phyloP scores from a whole-genome alignment of 257 asterid genomes.

The Penstemon newberryi region DNA sequence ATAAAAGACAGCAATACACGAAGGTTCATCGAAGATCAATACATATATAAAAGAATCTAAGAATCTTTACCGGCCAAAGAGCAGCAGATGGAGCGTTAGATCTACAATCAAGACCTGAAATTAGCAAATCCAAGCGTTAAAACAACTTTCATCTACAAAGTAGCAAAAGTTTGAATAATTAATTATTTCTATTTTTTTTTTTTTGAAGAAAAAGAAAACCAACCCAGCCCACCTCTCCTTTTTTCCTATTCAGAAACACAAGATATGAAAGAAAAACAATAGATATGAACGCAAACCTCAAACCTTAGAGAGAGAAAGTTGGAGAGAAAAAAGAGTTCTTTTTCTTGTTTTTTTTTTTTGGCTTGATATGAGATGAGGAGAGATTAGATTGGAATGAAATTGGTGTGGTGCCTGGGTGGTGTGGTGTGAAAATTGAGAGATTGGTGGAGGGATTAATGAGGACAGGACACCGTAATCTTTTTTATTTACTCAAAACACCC shows the following conservation, averaged over 20 bases:
- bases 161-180: no score
- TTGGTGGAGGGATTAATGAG: constrained; percentile 47
- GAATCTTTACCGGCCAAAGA: constrained; percentile 45
- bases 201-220: background rate
- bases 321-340: constrained; percentile 27
- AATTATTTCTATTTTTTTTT: background rate
- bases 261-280: constrained; percentile 7
- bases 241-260: constrained; percentile 13
- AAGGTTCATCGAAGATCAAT: constrained; percentile 28
- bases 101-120: constrained; percentile 63
- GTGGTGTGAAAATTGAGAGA: constrained; percentile 38
- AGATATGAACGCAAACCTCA: constrained; percentile 39
- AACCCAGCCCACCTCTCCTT: constrained; percentile 28
- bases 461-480: constrained; percentile 31
- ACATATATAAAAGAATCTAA: constrained; percentile 19
- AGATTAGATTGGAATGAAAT: constrained; percentile 33
- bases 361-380: background rate
- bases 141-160: background rate
- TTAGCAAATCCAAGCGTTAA: constrained; percentile 33
- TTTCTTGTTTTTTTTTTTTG: no score
- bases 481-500: constrained; percentile 41
- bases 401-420: constrained; percentile 32
- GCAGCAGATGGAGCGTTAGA: constrained; percentile 51
- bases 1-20: constrained; percentile 11
- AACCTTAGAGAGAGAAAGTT: constrained; percentile 34